Conservation (phyloP, 1,284 basidiomycete species). For the Rhodotorula sp. region DNA sequence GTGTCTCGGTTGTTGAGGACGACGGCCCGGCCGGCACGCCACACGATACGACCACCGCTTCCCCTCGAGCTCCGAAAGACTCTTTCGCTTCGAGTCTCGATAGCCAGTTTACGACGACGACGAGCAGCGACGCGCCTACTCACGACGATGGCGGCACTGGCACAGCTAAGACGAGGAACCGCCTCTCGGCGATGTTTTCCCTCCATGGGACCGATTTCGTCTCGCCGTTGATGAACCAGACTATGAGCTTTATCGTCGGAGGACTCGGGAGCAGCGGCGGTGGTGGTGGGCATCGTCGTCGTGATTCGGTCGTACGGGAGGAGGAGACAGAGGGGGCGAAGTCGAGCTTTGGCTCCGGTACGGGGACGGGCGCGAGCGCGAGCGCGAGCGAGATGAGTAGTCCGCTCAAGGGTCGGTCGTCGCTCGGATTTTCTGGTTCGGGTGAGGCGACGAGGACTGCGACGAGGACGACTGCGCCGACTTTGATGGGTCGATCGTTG, state of each 20-base stretch:
- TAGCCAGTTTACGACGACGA: not conserved
- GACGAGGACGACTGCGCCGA: not conserved
- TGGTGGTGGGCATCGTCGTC: too few species aligned
- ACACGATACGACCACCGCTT: not conserved
- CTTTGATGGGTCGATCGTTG: not conserved
- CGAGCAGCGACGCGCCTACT: too few species aligned
- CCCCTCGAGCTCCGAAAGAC: not conserved
- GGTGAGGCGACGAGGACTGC: not conserved
- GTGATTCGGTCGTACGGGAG: too few species aligned
- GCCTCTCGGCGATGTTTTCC: not conserved
- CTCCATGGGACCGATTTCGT: not conserved
- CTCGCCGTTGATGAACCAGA: slow-evolving; percentile 11
- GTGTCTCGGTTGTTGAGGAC: too few species aligned
- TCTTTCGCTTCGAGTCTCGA: slow-evolving; percentile 5
- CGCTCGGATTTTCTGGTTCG: not conserved
- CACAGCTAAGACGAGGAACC: not conserved
- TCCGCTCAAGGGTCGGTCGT: not conserved
- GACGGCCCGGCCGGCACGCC: not conserved
- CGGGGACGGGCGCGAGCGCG: not conserved
- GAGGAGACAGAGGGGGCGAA: not conserved
- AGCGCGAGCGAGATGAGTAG: not conserved
- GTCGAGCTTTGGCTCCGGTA: not conserved
- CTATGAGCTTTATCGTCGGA: not conserved
- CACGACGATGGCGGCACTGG: too few species aligned
- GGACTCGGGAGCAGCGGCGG: not conserved